phyloP scores from a whole-genome alignment of 2,329 filamentous ascomycete genomes.

The Biscogniauxia marginata region DNA sequence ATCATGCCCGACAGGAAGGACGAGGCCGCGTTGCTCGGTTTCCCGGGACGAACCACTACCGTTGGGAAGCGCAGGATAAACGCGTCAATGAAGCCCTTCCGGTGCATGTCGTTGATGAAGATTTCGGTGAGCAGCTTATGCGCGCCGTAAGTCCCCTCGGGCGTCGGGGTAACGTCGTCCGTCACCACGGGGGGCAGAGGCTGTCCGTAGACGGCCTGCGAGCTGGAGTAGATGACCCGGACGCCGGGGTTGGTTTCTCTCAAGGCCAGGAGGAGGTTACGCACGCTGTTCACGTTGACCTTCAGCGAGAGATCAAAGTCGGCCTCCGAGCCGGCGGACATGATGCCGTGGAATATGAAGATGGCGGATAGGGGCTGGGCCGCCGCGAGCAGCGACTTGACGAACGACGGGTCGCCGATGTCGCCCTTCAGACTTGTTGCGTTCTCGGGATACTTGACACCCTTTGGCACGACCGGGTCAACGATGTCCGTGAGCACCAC shows the following conservation, averaged over 20 bases:
- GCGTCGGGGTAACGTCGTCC: slow-evolving; percentile 53
- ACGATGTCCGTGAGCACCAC: slow-evolving; percentile 54
- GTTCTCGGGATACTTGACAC: slow-evolving; percentile 48
- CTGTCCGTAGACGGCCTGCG: slow-evolving; percentile 62
- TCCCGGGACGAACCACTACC: slow-evolving; percentile 59
- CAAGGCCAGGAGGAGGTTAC: slow-evolving; percentile 50
- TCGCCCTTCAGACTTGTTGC: slow-evolving; percentile 51
- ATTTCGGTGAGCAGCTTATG: slow-evolving; percentile 63
- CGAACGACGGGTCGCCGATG: slow-evolving; percentile 36
- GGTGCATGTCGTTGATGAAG: slow-evolving; percentile 62
- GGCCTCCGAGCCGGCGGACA: slow-evolving; percentile 63
- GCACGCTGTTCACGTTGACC: slow-evolving; percentile 61
- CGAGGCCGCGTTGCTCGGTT: slow-evolving; percentile 59
- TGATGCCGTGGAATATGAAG: slow-evolving; percentile 66
- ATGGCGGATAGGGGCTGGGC: slow-evolving; percentile 49
- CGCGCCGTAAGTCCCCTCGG: slow-evolving; percentile 61
- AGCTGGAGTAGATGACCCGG: slow-evolving; percentile 60
- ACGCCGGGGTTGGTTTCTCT: slow-evolving; percentile 49
- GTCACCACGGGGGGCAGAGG: slow-evolving; percentile 53
- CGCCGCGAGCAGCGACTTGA: slow-evolving; percentile 41
- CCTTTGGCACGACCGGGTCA: slow-evolving; percentile 48
- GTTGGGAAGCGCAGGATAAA: slow-evolving; percentile 60
- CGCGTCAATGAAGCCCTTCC: slow-evolving; percentile 57
- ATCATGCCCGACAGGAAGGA: slow-evolving; percentile 65
- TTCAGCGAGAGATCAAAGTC: slow-evolving; percentile 58